Percentiles rank a stretch among this genome's conserved stretches.
Evolutionary conservation across 805 yeast genomes (phyloP).

Genomic region (Zygosaccharomyces gambellarensis): DNA sequence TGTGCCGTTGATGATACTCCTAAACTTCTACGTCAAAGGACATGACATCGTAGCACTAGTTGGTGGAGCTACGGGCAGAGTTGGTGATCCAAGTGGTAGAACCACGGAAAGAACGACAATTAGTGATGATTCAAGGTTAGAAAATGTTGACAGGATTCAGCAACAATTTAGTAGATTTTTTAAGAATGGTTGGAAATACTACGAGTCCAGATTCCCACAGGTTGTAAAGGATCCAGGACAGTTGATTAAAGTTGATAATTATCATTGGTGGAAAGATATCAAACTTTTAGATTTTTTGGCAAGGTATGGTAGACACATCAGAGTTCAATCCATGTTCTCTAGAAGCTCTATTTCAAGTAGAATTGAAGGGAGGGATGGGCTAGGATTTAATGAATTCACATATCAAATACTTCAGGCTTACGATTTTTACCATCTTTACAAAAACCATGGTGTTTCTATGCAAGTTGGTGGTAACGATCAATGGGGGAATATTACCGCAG

Average conservation of each 20-base stretch:
- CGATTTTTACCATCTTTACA: slow-evolving; percentile 80
- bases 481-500: slow-evolving; percentile 98
- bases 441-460: slow-evolving; percentile 51
- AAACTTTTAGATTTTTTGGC: slow-evolving; percentile 74
- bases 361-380: slow-evolving; percentile 61
- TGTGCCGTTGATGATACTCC: slow-evolving; percentile 75
- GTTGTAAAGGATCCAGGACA: slow-evolving; percentile 39
- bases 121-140: slow-evolving; percentile 45
- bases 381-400: slow-evolving; percentile 91
- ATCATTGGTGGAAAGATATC: slow-evolving; percentile 80
- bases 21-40: slow-evolving; percentile 82
- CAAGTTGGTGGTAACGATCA: slow-evolving; percentile 98
- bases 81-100: slow-evolving; percentile 96
- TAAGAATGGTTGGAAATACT: slow-evolving; percentile 56
- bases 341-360: slow-evolving; percentile 83
- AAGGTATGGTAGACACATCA: slow-evolving; percentile 67
- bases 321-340: slow-evolving; percentile 82
- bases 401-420: slow-evolving; percentile 91
- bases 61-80: slow-evolving; percentile 93
- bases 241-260: slow-evolving; percentile 54
- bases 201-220: slow-evolving; percentile 39
- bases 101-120: slow-evolving; percentile 64
- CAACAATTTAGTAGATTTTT: slow-evolving; percentile 61
- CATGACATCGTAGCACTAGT: slow-evolving; percentile 79
- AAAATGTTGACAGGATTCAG: slow-evolving; percentile 57